Conservation (phyloP, 2,329 filamentous ascomycete species). For the Aspergillus fructus region DNA sequence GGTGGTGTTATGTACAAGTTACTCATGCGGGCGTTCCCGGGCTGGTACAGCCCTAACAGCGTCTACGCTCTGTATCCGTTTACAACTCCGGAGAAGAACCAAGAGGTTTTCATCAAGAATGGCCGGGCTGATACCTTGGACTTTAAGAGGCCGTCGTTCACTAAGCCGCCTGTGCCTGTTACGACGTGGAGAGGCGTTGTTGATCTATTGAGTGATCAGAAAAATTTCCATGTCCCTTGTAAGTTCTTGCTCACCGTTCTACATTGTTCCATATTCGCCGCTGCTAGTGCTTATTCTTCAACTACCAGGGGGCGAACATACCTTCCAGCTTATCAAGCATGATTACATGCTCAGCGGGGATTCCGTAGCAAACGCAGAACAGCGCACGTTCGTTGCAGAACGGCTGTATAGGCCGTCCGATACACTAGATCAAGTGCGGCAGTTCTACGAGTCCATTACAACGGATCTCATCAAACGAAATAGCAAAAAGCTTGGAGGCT, state of each 20-base stretch:
- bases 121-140: slow-evolving; percentile 39
- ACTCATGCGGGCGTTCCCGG: slow-evolving; percentile 50
- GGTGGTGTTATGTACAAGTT: slow-evolving; percentile 54
- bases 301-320: slow-evolving; percentile 44
- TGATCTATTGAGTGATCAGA: slow-evolving; percentile 9
- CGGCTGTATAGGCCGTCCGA: slow-evolving; percentile 43
- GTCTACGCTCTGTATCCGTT: slow-evolving; percentile 52
- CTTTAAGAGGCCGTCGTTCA: slow-evolving; percentile 26
- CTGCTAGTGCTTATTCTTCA: slow-evolving; percentile 28
- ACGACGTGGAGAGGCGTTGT: not conserved
- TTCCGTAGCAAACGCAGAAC: slow-evolving; percentile 38
- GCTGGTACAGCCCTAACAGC: slow-evolving; percentile 49
- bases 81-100: slow-evolving; percentile 48
- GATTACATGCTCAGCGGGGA: slow-evolving; percentile 52
- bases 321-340: slow-evolving; percentile 37
- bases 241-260: slow-evolving; percentile 20
- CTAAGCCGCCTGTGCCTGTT: slow-evolving; percentile 32
- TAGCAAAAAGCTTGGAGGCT: slow-evolving; percentile 46
- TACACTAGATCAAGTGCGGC: slow-evolving; percentile 45
- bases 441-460: slow-evolving; percentile 51
- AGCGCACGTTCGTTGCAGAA: slow-evolving; percentile 43
- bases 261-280: too few species aligned
- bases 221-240: slow-evolving; percentile 47
- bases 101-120: slow-evolving; percentile 41
- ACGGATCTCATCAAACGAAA: slow-evolving; percentile 43